phyloP scores from a whole-genome alignment of 176 grass and related monocot genomes.

The Triticum urartu region DNA sequence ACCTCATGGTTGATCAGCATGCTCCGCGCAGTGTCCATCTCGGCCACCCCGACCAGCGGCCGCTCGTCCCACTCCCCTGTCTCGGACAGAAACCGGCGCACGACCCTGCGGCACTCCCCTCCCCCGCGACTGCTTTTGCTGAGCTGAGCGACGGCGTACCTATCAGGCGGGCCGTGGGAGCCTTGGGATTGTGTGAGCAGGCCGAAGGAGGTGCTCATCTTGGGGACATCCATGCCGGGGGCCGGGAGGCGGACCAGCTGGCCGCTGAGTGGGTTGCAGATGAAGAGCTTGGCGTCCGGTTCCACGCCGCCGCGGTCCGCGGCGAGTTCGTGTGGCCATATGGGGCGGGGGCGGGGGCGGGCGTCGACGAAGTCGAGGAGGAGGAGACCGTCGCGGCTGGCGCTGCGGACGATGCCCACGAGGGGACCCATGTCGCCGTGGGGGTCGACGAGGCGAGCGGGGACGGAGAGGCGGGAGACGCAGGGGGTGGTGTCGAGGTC shows the following conservation, averaged over 20 bases:
- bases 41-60: background rate
- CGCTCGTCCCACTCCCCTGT: conserved; percentile 14
- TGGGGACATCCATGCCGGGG: background rate
- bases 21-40: background rate
- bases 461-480: conserved; percentile 18
- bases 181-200: background rate
- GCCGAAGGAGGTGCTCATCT: background rate
- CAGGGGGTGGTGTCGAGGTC: background rate
- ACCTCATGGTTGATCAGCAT: background rate
- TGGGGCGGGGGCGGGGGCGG: background rate
- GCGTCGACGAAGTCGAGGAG: conserved; percentile 7
- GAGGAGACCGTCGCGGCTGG: conserved; percentile 33
- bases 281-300: background rate
- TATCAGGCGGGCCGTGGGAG: conserved; percentile 1
- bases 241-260: conserved; percentile 13
- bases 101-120: background rate
- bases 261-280: conserved; percentile 34
- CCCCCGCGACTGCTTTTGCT: background rate
- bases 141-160: conserved; percentile 26
- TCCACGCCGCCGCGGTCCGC: background rate
- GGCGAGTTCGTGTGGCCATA: background rate
- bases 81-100: too few species aligned
- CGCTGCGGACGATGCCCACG: background rate
- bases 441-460: conserved; percentile 6
- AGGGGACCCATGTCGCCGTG: background rate